phyloP scores from a whole-genome alignment of 2,329 filamentous ascomycete species.

The Pseudogymnoascus sp. region DNA sequence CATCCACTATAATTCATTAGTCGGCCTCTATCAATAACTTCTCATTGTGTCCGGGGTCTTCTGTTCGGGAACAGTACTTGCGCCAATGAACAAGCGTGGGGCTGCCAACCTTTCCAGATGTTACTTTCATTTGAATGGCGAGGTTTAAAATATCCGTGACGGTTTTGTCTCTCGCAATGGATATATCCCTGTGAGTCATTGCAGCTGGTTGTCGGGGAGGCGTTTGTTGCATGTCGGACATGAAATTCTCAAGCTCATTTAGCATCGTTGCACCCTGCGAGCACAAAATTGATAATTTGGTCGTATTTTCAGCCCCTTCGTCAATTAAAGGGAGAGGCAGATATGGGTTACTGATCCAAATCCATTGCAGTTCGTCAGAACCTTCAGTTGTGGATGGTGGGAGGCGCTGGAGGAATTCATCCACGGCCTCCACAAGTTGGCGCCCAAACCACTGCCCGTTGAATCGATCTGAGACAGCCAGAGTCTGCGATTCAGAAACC shows the following conservation, averaged over 20 bases:
- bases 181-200: constrained; percentile 19
- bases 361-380: constrained; percentile 50
- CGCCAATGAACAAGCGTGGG: neutral
- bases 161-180: constrained; percentile 34
- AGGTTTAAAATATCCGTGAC: constrained; percentile 49
- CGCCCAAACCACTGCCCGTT: constrained; percentile 45
- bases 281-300: neutral
- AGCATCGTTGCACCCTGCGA: constrained; percentile 21
- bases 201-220: constrained; percentile 15
- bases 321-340: constrained; percentile 25
- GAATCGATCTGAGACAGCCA: constrained; percentile 48
- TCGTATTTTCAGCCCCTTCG: neutral
- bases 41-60: neutral
- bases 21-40: neutral
- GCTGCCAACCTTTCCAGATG: constrained; percentile 54
- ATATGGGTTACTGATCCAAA: constrained; percentile 63
- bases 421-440: constrained; percentile 55
- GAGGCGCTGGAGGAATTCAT: constrained; percentile 58
- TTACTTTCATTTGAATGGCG: constrained; percentile 50
- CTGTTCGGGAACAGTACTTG: neutral
- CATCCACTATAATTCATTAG: constrained; percentile 53
- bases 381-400: constrained; percentile 55
- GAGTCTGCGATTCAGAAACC: neutral
- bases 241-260: constrained; percentile 30
- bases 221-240: constrained; percentile 41